Percentiles rank a stretch among this genome's conserved stretches.
Conservation (phyloP, 306 rosid species). For the Cucurbita pepo region DNA sequence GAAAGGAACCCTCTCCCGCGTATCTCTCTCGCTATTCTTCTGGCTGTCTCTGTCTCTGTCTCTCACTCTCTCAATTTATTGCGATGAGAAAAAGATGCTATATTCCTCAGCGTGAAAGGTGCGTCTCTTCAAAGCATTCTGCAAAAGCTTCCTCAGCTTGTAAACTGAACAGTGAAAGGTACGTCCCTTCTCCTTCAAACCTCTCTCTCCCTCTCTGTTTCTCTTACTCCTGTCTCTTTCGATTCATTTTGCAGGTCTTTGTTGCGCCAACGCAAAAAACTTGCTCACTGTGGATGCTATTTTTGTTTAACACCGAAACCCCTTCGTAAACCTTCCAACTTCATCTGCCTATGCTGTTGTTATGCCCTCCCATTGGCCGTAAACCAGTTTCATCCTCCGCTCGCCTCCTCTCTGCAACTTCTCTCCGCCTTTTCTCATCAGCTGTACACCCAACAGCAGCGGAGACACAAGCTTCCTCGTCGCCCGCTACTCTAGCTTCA, state of each 20-base stretch:
- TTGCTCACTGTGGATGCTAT: background rate
- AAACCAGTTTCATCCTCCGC: background rate
- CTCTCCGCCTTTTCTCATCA: conserved; percentile 10
- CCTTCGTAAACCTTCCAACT: background rate
- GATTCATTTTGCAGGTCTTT: background rate
- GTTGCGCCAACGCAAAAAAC: background rate
- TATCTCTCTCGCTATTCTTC: background rate
- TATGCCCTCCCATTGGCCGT: background rate
- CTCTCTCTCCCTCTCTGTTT: background rate
- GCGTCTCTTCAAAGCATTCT: background rate
- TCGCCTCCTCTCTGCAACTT: background rate
- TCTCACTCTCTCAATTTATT: background rate
- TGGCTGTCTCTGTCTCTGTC: background rate
- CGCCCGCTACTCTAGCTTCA: background rate
- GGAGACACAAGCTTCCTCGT: background rate
- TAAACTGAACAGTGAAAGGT: background rate
- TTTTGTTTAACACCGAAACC: background rate
- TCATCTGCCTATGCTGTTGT: background rate
- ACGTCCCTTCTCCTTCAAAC: background rate
- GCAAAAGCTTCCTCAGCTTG: background rate
- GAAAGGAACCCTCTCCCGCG: background rate
- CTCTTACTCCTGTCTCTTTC: background rate
- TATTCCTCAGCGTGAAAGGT: background rate
- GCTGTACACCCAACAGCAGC: background rate
- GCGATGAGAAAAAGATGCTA: background rate